These are phyloP conservation scores for Pleurotus ostreatus DNA, from an alignment of 768 basidiomycete species.

Conservation along the genomic window DNA sequence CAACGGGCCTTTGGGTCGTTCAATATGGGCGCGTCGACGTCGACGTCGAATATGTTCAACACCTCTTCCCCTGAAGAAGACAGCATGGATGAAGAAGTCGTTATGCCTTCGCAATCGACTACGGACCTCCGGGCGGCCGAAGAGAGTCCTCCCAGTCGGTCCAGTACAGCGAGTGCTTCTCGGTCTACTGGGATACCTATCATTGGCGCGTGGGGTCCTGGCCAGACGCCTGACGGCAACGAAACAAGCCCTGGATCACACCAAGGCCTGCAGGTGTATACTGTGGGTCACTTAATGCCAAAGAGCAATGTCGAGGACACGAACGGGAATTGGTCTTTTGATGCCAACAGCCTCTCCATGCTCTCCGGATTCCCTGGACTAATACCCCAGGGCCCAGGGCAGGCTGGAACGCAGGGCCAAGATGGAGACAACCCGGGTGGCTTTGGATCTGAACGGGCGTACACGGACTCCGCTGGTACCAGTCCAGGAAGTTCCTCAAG, in stretches of 20 bases:
- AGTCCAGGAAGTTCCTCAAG: constrained; percentile 12
- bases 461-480: not conserved
- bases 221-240: constrained; percentile 2
- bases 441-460: not conserved
- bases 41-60: not conserved
- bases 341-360: constrained; percentile 28
- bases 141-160: not conserved
- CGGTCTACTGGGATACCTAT: not conserved
- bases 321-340: constrained; percentile 62
- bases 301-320: constrained; percentile 43
- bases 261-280: constrained; percentile 76
- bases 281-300: constrained; percentile 73
- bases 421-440: constrained; percentile 11
- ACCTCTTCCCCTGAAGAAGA: not conserved
- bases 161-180: not conserved
- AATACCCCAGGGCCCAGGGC: not conserved
- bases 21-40: constrained; percentile 11
- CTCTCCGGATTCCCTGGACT: constrained; percentile 10
- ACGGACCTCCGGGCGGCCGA: constrained; percentile 1
- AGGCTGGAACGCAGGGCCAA: constrained; percentile 9
- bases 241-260: constrained; percentile 29
- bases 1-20: constrained; percentile 15
- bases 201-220: not conserved
- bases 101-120: constrained; percentile 16
- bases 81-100: constrained; percentile 18